Percentiles rank a stretch among this genome's conserved stretches.
phyloP scores from a whole-genome alignment of 768 basidiomycete genomes.

The Boletus eberwhitei region DNA sequence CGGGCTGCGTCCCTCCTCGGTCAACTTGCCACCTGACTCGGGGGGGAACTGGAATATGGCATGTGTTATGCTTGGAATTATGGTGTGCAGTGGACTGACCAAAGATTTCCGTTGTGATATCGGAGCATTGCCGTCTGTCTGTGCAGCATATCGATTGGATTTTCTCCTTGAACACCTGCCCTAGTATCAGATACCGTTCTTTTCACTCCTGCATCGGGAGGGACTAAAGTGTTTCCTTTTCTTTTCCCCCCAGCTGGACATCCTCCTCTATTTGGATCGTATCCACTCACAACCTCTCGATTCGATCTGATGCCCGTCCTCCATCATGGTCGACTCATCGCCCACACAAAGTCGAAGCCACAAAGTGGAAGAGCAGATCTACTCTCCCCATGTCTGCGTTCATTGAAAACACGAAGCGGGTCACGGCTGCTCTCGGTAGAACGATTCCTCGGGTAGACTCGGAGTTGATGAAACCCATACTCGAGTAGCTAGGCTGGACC shows the following conservation, averaged over 20 bases:
- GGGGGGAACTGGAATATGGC: background rate
- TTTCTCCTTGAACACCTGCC: no score
- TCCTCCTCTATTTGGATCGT: background rate
- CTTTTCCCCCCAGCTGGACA: background rate
- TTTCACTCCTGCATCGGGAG: background rate
- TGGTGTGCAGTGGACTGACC: background rate
- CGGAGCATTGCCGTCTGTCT: background rate
- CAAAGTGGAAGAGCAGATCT: background rate
- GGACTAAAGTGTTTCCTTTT: background rate
- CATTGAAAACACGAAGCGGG: background rate
- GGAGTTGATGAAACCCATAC: no score
- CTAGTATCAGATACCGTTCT: background rate
- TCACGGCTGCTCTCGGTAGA: background rate
- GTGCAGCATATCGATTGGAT: no score
- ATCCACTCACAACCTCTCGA: background rate
- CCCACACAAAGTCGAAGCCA: background rate
- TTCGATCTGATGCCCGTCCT: background rate
- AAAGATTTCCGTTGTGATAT: background rate
- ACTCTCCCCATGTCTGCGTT: no score
- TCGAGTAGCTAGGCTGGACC: background rate
- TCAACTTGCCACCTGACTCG: background rate
- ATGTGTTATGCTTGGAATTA: background rate
- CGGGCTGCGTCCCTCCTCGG: background rate
- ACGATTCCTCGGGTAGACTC: background rate
- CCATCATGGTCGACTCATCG: background rate